Percentiles rank a stretch among this genome's conserved stretches.
Evolutionary conservation across 1,284 basidiomycete genomes (phyloP).

Genomic region (Cryptococcus maquisensis): DNA sequence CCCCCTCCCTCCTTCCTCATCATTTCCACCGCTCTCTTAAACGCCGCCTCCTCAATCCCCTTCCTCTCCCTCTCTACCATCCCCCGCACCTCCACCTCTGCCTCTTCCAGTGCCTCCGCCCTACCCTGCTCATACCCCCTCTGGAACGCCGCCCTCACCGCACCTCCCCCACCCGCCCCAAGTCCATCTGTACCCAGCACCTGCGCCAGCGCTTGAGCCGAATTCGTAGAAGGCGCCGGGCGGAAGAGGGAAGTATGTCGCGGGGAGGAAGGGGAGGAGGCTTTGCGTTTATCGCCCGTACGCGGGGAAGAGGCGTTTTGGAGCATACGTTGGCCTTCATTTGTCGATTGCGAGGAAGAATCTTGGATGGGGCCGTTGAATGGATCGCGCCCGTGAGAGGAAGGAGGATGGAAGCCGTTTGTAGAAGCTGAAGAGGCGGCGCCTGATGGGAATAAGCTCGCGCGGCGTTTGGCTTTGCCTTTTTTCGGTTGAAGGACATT

Average conservation of each 20-base stretch:
- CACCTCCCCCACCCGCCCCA: too few relatives aligned
- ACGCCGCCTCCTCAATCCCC: too few relatives aligned
- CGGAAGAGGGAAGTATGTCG: too few relatives aligned
- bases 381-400: constrained; percentile 7
- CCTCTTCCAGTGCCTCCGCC: too few relatives aligned
- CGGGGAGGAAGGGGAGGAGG: neutral
- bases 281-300: constrained; percentile 31
- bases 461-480: constrained; percentile 15
- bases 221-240: too few relatives aligned
- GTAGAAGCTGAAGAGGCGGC: neutral
- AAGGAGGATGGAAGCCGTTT: neutral
- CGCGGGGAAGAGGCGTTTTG: constrained; percentile 19
- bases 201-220: too few relatives aligned
- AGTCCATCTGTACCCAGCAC: neutral
- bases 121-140: too few relatives aligned
- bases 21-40: too few relatives aligned
- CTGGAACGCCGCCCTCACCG: too few relatives aligned
- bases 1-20: too few relatives aligned
- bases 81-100: too few relatives aligned
- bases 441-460: constrained; percentile 10
- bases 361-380: constrained; percentile 29
- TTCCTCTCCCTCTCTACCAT: too few relatives aligned
- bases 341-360: constrained; percentile 21
- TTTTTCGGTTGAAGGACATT: constrained; percentile 30
- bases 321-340: constrained; percentile 32